A percentile compares a stretch with the other conserved stretches of the same genome.
Evolutionary conservation across 2,329 filamentous ascomycete genomes (phyloP).

Genomic region (Scytalidium sp.): DNA sequence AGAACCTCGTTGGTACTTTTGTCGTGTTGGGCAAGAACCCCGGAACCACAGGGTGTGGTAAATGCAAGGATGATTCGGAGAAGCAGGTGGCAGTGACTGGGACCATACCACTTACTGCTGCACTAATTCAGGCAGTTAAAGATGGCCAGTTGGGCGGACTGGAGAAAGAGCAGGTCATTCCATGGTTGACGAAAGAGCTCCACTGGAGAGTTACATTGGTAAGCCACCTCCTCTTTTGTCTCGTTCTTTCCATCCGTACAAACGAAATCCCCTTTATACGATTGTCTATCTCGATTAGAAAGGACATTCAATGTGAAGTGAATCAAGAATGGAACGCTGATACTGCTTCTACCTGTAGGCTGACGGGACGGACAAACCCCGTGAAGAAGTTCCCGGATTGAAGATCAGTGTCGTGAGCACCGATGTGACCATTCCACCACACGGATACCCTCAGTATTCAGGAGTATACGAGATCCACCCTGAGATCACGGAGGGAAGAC

Average conservation of each 20-base stretch:
- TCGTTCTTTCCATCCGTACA: too few species aligned
- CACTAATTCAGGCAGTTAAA: slow-evolving; percentile 29
- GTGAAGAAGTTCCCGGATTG: slow-evolving; percentile 22
- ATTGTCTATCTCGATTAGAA: too few species aligned
- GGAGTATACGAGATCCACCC: slow-evolving; percentile 25
- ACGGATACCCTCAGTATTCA: slow-evolving; percentile 16
- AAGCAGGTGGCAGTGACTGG: slow-evolving; percentile 31
- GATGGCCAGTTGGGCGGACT: slow-evolving; percentile 26
- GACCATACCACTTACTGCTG: slow-evolving; percentile 35
- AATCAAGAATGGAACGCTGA: too few species aligned
- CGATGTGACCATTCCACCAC: slow-evolving; percentile 19
- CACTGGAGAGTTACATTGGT: slow-evolving; percentile 26
- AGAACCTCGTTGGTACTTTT: slow-evolving; percentile 38
- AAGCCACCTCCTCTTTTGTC: too few species aligned
- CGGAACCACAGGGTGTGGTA: slow-evolving; percentile 26
- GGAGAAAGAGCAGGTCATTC: slow-evolving; percentile 26
- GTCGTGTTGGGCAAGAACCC: slow-evolving; percentile 32
- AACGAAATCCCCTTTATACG: too few species aligned
- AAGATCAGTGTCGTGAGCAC: slow-evolving; percentile 25
- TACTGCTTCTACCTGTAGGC: too few species aligned
- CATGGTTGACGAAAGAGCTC: slow-evolving; percentile 26
- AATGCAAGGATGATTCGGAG: slow-evolving; percentile 27
- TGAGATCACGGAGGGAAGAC: slow-evolving; percentile 23
- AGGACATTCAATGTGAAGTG: too few species aligned
- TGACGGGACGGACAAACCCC: slow-evolving; percentile 17